These are phyloP conservation scores for Botryotinia convoluta DNA, from an alignment of 2,329 filamentous ascomycete species.

Conservation along the genomic window DNA sequence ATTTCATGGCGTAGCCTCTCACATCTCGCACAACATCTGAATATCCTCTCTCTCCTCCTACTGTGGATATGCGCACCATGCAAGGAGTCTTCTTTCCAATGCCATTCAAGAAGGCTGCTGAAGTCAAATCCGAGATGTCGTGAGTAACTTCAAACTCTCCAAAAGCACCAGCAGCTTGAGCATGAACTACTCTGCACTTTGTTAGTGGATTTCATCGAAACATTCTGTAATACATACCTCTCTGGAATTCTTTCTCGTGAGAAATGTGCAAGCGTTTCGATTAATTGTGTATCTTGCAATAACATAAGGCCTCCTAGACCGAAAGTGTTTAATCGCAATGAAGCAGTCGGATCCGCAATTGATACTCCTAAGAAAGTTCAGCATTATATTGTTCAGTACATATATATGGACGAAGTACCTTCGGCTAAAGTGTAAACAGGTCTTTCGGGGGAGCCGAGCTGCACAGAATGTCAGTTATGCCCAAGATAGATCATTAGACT, in stretches of 20 bases:
- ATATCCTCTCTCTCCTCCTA: slow-evolving; percentile 45
- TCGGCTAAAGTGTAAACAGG: slow-evolving; percentile 36
- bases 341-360: slow-evolving; percentile 22
- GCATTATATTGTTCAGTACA: too few relatives aligned
- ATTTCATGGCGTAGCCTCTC: slow-evolving; percentile 49
- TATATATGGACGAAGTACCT: slow-evolving; percentile 21
- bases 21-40: slow-evolving; percentile 46
- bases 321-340: slow-evolving; percentile 23
- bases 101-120: slow-evolving; percentile 51
- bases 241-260: slow-evolving; percentile 51
- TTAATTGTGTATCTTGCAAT: slow-evolving; percentile 62
- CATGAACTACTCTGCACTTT: slow-evolving; percentile 50
- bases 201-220: not conserved
- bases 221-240: slow-evolving; percentile 25
- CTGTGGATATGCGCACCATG: slow-evolving; percentile 54
- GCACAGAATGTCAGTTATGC: not conserved
- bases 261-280: slow-evolving; percentile 57
- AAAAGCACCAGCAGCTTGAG: slow-evolving; percentile 49
- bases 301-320: slow-evolving; percentile 50
- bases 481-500: not conserved
- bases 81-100: slow-evolving; percentile 63
- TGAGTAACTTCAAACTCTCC: slow-evolving; percentile 57
- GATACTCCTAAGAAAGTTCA: slow-evolving; percentile 14
- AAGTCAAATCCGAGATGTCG: slow-evolving; percentile 57
- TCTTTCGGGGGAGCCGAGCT: slow-evolving; percentile 17